Evolutionary conservation across 2,329 filamentous ascomycete genomes (phyloP).

Genomic region (Exophiala bonariae): DNA sequence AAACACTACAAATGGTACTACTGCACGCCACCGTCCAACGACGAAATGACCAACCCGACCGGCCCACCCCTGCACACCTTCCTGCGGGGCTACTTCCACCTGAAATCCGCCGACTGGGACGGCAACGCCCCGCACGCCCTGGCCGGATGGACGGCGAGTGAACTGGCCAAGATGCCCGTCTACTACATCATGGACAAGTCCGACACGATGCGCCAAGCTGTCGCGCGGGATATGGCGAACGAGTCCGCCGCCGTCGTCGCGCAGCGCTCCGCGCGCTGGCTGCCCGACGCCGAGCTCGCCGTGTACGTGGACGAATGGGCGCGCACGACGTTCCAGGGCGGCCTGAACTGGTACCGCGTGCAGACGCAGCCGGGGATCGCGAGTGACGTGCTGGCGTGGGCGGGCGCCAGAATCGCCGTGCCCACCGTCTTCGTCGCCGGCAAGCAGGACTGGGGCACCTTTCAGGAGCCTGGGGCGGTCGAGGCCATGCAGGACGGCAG

Average conservation of each 20-base stretch:
- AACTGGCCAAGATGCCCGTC: constrained; percentile 61
- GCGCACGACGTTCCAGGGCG: constrained; percentile 65
- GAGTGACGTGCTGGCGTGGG: constrained; percentile 59
- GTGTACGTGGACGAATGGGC: constrained; percentile 63
- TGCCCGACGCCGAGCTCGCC: constrained; percentile 57
- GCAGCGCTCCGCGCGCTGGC: constrained; percentile 45
- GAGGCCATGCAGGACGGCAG: constrained; percentile 58
- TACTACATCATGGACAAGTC: constrained; percentile 68
- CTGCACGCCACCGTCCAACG: constrained; percentile 37
- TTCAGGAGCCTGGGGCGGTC: constrained; percentile 64
- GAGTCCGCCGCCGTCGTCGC: constrained; percentile 37
- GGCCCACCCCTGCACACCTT: constrained; percentile 58
- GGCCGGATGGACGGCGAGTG: constrained; percentile 55
- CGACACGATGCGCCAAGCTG: constrained; percentile 59
- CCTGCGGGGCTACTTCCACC: constrained; percentile 66
- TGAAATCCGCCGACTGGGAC: constrained; percentile 65
- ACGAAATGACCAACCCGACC: constrained; percentile 37
- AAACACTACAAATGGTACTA: constrained; percentile 70
- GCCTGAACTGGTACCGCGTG: constrained; percentile 67
- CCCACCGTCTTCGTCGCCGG: constrained; percentile 64
- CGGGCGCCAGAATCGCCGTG: constrained; percentile 61
- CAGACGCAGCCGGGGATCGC: constrained; percentile 51
- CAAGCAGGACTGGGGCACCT: constrained; percentile 66
- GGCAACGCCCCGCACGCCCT: constrained; percentile 57
- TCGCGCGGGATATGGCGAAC: constrained; percentile 55